Conservation (phyloP, 192 early-diverging fungal genomes). For the Dissophora globulifera region DNA sequence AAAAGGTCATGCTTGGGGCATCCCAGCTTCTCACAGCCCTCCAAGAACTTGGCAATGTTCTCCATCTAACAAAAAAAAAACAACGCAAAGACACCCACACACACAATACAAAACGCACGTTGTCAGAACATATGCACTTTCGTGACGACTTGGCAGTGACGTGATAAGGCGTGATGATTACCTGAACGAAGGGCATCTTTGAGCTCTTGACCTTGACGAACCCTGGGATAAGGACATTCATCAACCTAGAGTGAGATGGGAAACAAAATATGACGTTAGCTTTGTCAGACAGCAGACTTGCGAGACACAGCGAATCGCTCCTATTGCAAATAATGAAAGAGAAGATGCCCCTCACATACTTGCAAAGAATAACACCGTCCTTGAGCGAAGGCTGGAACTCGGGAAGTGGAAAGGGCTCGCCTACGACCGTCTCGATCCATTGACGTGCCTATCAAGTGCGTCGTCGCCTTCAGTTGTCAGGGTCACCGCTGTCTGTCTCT, state of each 20-base stretch:
- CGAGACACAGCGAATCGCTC: no score
- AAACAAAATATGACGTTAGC: slow-evolving; percentile 1
- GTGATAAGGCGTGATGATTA: no score
- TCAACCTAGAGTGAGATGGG: slow-evolving; percentile 55
- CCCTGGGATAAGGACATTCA: slow-evolving; percentile 63
- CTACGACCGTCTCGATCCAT: slow-evolving; percentile 75
- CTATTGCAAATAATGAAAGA: no score
- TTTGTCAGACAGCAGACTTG: neutral
- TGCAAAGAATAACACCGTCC: slow-evolving; percentile 81
- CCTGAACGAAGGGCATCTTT: slow-evolving; percentile 81
- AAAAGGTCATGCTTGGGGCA: slow-evolving; percentile 79
- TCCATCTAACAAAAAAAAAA: slow-evolving; percentile 70
- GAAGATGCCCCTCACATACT: slow-evolving; percentile 63
- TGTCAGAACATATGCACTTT: neutral
- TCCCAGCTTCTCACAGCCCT: slow-evolving; percentile 68
- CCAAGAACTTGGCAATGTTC: slow-evolving; percentile 81
- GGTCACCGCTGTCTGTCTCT: neutral
- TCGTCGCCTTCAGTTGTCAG: neutral
- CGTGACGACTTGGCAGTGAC: no score
- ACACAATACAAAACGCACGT: neutral
- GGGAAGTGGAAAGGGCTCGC: slow-evolving; percentile 61
- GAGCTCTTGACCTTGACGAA: slow-evolving; percentile 69
- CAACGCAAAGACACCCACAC: neutral
- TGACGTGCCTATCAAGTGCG: slow-evolving; percentile 60
- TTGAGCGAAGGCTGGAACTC: slow-evolving; percentile 77